Evolutionary conservation across 495 filamentous ascomycete genomes (phyloP), one percentile per base, ranked within the genome.

Genomic region (Patellaria atrata): DNA sequence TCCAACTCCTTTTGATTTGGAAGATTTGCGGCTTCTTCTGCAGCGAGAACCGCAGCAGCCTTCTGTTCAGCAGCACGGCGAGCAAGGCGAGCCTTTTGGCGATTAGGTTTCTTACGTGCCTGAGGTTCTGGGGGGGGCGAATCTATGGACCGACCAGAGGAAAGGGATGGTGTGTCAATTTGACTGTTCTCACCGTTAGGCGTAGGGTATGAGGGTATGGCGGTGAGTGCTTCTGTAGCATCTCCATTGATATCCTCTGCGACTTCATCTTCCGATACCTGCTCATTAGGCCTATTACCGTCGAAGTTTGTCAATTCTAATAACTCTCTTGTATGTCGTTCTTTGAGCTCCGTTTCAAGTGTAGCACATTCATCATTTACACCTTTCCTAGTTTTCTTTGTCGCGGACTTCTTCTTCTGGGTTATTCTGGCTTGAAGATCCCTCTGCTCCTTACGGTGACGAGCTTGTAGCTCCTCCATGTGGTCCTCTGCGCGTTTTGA

Each of bases 351-450:
- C 3, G 27, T 35, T 27, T 61, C 58, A 4, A 61, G 52, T 3
- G 29, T 23, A 5, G 43, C 55, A 38, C 58, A 61, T 33, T 61
- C 58, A 42, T 83, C 74, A 47, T 80, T 85, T 44, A 96, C 67
- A 25, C 77, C 77, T 57, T 84, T 91, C 20, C 89, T 73, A 11
- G 84, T 94, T 68, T 94, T 96, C 61, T 94, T 97, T 23, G 79
- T 89, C 17, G 89, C 85, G 35, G 75, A 70, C 61, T 93, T 94
- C 63, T 93, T 94, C 62, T 93, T 94, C 60, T 82, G 84, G 5
- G 82, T 94, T 43, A 89, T 76, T 16, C 75, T 72, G 22, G 69
- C 62, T 59, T 86, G 79, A 14, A 97, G 67, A 25, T 97, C 87
- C 36, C 73, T 75, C 51, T 77, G 73, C 57, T 97, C 89, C 57